Evolutionary conservation across 441 rosid genomes (phyloP).

Genomic region (Arabidopsis hybrid): DNA sequence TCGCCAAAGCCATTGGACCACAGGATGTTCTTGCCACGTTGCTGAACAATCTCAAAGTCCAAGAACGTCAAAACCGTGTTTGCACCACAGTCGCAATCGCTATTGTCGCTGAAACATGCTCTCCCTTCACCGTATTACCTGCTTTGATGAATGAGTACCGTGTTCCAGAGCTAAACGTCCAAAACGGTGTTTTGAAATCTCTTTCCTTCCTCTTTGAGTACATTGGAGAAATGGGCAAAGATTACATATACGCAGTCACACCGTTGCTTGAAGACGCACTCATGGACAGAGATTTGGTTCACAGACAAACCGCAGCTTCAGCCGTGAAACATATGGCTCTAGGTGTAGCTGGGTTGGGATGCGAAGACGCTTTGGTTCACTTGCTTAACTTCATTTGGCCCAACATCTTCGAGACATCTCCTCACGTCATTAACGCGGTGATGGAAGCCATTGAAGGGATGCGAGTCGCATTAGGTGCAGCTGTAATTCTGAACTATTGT

Average conservation of each 20-base stretch:
- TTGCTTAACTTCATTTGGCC: conserved; percentile 97
- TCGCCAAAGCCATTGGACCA: conserved; percentile 98
- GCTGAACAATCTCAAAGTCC: conserved; percentile 95
- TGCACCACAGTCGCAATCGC: conserved; percentile 99
- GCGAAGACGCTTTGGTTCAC: conserved; percentile 94
- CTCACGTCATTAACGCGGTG: conserved; percentile 94
- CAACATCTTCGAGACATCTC: conserved; percentile 97
- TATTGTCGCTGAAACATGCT: conserved; percentile 96
- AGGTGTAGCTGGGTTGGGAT: conserved; percentile 97
- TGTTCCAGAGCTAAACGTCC: conserved; percentile 96
- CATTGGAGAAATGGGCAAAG: conserved; percentile 99
- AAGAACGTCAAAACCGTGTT: conserved; percentile 98
- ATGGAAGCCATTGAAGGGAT: conserved; percentile 98
- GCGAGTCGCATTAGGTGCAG: conserved; percentile 93
- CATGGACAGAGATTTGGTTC: conserved; percentile 97
- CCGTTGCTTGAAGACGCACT: conserved; percentile 97
- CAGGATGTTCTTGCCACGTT: conserved; percentile 98
- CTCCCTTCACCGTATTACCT: conserved; percentile 95
- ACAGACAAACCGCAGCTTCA: conserved; percentile 98
- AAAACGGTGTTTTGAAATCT: conserved; percentile 95
- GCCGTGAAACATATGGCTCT: conserved; percentile 98
- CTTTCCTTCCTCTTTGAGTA: conserved; percentile 95
- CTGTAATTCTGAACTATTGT: conserved; percentile 86
- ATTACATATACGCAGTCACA: conserved; percentile 97
- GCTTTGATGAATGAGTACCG: conserved; percentile 97